Evolutionary conservation across 371 early-diverging fungal species (phyloP).

Genomic region (Actinomucor elegans): DNA sequence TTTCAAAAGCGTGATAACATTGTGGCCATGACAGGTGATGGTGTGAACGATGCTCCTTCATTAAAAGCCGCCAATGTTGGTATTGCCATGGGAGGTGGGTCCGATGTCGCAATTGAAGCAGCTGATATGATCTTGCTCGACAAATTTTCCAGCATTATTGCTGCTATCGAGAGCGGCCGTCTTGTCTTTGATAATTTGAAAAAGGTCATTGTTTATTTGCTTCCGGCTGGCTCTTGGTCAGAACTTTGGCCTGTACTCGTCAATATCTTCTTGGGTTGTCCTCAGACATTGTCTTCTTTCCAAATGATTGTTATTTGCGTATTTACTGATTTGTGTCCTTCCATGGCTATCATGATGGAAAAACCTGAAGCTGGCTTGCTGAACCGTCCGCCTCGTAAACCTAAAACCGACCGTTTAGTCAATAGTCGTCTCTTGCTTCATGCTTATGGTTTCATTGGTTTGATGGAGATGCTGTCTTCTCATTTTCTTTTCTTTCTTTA

Average conservation of each 20-base stretch:
- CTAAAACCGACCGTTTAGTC: slow-evolving; percentile 60
- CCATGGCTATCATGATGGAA: slow-evolving; percentile 68
- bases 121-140: slow-evolving; percentile 74
- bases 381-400: slow-evolving; percentile 58
- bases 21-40: slow-evolving; percentile 89
- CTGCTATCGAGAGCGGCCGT: slow-evolving; percentile 79
- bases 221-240: slow-evolving; percentile 72
- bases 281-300: slow-evolving; percentile 63
- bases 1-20: slow-evolving; percentile 64
- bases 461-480: slow-evolving; percentile 58
- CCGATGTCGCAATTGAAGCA: slow-evolving; percentile 81
- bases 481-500: slow-evolving; percentile 64
- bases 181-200: slow-evolving; percentile 82
- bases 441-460: slow-evolving; percentile 68
- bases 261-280: slow-evolving; percentile 69
- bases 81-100: slow-evolving; percentile 75
- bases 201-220: slow-evolving; percentile 75
- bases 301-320: slow-evolving; percentile 67
- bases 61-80: slow-evolving; percentile 78
- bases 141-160: slow-evolving; percentile 72
- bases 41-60: slow-evolving; percentile 93
- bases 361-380: slow-evolving; percentile 63
- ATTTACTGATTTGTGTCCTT: slow-evolving; percentile 49
- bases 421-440: slow-evolving; percentile 54
- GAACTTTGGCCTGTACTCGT: slow-evolving; percentile 71